Evolutionary conservation across 208 protist species (phyloP).

Genomic region (Tritrichomonas musculus): DNA sequence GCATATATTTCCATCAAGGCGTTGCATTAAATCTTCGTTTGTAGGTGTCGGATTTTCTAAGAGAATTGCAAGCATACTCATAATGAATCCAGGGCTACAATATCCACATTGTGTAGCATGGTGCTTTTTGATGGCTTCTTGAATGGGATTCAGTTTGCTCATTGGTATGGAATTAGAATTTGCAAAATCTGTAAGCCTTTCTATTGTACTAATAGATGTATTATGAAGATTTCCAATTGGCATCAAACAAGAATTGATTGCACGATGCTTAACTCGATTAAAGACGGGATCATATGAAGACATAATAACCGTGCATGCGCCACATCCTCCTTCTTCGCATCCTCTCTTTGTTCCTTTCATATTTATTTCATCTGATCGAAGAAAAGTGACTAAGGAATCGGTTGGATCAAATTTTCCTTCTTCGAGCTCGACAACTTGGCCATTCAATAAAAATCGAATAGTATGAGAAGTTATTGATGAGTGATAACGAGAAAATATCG

Average conservation of each 20-base stretch:
- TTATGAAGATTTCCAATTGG: slow-evolving; percentile 39
- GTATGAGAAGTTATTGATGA: too few relatives aligned
- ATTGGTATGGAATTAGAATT: neutral
- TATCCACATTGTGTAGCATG: slow-evolving; percentile 46
- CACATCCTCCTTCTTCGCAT: neutral
- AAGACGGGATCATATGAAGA: slow-evolving; percentile 28
- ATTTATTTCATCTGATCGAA: neutral
- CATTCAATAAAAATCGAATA: neutral
- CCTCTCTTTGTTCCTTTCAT: neutral
- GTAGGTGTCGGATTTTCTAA: slow-evolving; percentile 38
- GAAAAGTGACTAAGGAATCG: neutral
- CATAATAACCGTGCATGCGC: slow-evolving; percentile 24
- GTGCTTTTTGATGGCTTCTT: slow-evolving; percentile 42
- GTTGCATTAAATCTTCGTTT: slow-evolving; percentile 42
- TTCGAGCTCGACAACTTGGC: neutral
- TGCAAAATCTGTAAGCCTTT: slow-evolving; percentile 38
- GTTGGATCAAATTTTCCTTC: neutral
- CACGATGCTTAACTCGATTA: slow-evolving; percentile 28
- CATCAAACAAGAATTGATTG: slow-evolving; percentile 44
- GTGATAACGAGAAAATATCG: too few relatives aligned
- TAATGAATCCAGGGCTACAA: slow-evolving; percentile 49
- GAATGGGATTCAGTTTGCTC: slow-evolving; percentile 40
- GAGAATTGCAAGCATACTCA: slow-evolving; percentile 43
- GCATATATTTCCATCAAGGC: slow-evolving; percentile 47
- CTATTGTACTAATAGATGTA: slow-evolving; percentile 46